Evolutionary conservation across 208 protist genomes (phyloP).

Genomic region (Naegleria lovaniensis): DNA sequence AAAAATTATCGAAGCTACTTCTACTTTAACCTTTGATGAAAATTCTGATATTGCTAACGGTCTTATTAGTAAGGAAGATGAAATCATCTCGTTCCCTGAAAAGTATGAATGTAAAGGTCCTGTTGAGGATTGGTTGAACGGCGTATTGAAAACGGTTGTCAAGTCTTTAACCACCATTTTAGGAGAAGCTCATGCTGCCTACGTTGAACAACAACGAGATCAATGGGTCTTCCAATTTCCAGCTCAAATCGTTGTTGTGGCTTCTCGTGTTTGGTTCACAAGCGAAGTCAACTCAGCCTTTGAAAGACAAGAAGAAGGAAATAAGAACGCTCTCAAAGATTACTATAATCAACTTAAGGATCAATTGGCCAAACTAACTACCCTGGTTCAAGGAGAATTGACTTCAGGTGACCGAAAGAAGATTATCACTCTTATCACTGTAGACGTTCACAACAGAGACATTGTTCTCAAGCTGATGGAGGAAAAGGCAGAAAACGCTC

Average conservation of each 20-base stretch:
- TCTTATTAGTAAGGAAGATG: conserved; percentile 83
- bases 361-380: conserved; percentile 83
- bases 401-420: conserved; percentile 87
- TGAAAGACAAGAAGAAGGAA: conserved; percentile 92
- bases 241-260: conserved; percentile 87
- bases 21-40: conserved; percentile 69
- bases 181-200: conserved; percentile 74
- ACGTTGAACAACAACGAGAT: conserved; percentile 89
- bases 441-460: conserved; percentile 93
- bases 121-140: conserved; percentile 94
- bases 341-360: conserved; percentile 87
- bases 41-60: conserved; percentile 47
- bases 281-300: conserved; percentile 94
- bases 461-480: conserved; percentile 83
- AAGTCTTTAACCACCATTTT: conserved; percentile 72
- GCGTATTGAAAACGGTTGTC: conserved; percentile 74
- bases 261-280: conserved; percentile 92
- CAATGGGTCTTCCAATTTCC: conserved; percentile 93
- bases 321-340: conserved; percentile 95
- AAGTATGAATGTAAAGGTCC: conserved; percentile 80
- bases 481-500: conserved; percentile 80
- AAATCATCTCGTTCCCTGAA: conserved; percentile 83
- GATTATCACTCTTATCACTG: conserved; percentile 94
- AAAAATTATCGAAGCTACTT: conserved; percentile 90
- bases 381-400: conserved; percentile 82